Percentiles rank a stretch among this genome's conserved stretches.
These are phyloP conservation scores for Penicillium sp. DNA, from an alignment of 2,329 filamentous ascomycete genomes.

Conservation along the genomic window DNA sequence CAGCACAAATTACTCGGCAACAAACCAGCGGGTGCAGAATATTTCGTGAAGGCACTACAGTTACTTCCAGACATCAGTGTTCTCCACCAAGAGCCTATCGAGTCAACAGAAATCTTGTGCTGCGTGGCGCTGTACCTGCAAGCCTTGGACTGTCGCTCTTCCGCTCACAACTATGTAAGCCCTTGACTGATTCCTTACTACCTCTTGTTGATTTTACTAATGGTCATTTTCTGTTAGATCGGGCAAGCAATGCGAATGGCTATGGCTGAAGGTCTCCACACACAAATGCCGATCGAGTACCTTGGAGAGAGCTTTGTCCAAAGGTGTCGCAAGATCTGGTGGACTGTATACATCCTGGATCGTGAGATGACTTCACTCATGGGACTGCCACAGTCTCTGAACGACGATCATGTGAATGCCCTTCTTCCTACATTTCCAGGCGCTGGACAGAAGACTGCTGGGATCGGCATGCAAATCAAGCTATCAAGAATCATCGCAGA, in stretches of 20 bases:
- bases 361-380: constrained; percentile 57
- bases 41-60: constrained; percentile 50
- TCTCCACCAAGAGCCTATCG: constrained; percentile 46
- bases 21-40: constrained; percentile 50
- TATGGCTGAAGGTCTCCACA: constrained; percentile 55
- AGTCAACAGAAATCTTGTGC: constrained; percentile 53
- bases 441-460: constrained; percentile 42
- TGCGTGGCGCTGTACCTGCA: constrained; percentile 55
- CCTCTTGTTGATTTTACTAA: constrained; percentile 46
- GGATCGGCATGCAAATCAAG: constrained; percentile 50
- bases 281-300: constrained; percentile 52
- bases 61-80: constrained; percentile 47
- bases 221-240: constrained; percentile 47
- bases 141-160: constrained; percentile 51
- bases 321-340: constrained; percentile 56
- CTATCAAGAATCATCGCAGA: constrained; percentile 48
- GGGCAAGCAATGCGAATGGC: constrained; percentile 58
- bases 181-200: constrained; percentile 47
- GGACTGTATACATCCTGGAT: constrained; percentile 58
- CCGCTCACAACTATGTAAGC: constrained; percentile 53
- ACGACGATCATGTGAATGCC: constrained; percentile 55
- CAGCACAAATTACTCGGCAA: constrained; percentile 39
- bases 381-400: constrained; percentile 54
- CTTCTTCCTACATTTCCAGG: constrained; percentile 48
- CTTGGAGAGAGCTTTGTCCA: constrained; percentile 50